Evolutionary conservation across 768 basidiomycete species (phyloP).

Genomic region (button mushroom (Agaricus bisporus)): DNA sequence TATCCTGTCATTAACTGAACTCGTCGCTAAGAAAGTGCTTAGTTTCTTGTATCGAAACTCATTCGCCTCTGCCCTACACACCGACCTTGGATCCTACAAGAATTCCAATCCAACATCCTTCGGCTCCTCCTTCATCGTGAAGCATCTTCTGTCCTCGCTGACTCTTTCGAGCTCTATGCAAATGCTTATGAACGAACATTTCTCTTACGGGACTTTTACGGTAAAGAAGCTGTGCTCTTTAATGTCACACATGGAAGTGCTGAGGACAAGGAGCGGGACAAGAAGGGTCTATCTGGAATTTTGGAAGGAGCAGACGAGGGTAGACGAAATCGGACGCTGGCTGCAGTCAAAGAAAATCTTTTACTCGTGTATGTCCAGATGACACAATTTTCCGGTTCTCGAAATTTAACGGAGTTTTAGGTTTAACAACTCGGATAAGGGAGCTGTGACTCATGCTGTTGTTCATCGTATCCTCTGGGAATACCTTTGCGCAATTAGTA

Average conservation of each 20-base stretch:
- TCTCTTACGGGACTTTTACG: conserved; percentile 84
- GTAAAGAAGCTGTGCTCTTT: conserved; percentile 80
- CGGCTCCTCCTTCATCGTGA: conserved; percentile 80
- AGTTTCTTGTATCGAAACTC: conserved; percentile 82
- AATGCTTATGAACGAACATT: conserved; percentile 81
- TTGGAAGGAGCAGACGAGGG: conserved; percentile 61
- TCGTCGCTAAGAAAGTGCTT: too few species aligned
- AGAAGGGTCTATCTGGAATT: conserved; percentile 62
- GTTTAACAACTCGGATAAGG: conserved; percentile 90
- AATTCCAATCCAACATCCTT: conserved; percentile 73
- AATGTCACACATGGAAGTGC: conserved; percentile 45
- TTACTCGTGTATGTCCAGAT: conserved; percentile 55
- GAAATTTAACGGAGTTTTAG: conserved; percentile 29
- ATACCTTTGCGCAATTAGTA: conserved; percentile 61
- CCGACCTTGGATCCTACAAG: conserved; percentile 67
- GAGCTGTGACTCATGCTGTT: conserved; percentile 78
- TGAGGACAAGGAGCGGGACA: conserved; percentile 57
- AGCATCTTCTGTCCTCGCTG: conserved; percentile 77
- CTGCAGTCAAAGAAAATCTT: conserved; percentile 68
- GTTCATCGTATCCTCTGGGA: conserved; percentile 88
- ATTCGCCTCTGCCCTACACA: conserved; percentile 70
- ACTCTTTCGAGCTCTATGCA: conserved; percentile 83
- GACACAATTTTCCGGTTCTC: not conserved
- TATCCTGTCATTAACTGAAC: not conserved
- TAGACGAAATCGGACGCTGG: conserved; percentile 59